phyloP scores from a whole-genome alignment of 2,329 filamentous ascomycete species.

The Xylaria multiplex region DNA sequence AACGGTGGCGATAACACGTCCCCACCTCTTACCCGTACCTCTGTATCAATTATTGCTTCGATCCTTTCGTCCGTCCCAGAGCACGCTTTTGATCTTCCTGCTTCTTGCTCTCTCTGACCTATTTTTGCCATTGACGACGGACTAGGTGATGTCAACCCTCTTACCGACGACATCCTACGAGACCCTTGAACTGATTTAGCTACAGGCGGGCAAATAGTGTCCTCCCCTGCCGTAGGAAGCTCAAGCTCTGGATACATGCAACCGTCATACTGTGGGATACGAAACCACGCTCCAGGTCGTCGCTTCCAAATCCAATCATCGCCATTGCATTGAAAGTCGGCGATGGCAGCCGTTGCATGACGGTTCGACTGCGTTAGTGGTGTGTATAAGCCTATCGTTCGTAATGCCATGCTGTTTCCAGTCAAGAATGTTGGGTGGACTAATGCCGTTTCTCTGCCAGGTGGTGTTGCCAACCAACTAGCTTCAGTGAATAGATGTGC shows the following conservation, averaged over 20 bases:
- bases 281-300: slow-evolving; percentile 44
- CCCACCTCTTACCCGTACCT: not conserved
- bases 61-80: not conserved
- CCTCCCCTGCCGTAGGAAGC: slow-evolving; percentile 43
- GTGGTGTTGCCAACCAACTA: slow-evolving; percentile 34
- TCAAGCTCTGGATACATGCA: slow-evolving; percentile 44
- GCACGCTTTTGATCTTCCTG: not conserved
- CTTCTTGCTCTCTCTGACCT: not conserved
- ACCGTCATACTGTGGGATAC: slow-evolving; percentile 48
- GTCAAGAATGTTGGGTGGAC: slow-evolving; percentile 38
- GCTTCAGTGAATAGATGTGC: slow-evolving; percentile 43
- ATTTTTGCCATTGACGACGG: not conserved
- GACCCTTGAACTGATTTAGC: slow-evolving; percentile 28
- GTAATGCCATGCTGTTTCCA: slow-evolving; percentile 32
- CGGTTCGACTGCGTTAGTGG: slow-evolving; percentile 20
- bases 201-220: slow-evolving; percentile 41
- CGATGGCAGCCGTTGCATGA: slow-evolving; percentile 45
- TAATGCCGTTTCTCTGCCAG: slow-evolving; percentile 21
- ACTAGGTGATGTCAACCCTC: not conserved
- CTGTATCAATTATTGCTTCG: not conserved
- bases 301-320: slow-evolving; percentile 46
- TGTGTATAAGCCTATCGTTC: slow-evolving; percentile 32
- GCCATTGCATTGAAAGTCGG: slow-evolving; percentile 44
- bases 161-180: slow-evolving; percentile 8
- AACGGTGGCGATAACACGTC: not conserved